These are phyloP conservation scores for Geopyxis carbonaria DNA, from an alignment of 495 filamentous ascomycete genomes.

Conservation along the genomic window DNA sequence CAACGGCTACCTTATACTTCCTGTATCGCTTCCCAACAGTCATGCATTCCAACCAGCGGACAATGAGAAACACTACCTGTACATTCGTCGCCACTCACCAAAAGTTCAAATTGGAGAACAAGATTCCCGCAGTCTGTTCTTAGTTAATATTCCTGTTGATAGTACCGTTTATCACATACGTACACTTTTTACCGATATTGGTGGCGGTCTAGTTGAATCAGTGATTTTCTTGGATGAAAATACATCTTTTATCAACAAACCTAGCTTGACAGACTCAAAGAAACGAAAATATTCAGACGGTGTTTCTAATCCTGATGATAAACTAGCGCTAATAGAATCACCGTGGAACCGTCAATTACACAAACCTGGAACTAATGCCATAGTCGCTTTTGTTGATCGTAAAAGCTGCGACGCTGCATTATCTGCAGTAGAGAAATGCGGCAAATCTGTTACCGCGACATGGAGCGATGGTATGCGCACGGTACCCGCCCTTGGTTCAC, in stretches of 20 bases:
- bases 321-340: no score
- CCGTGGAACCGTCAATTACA: conserved; percentile 57
- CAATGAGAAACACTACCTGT: conserved; percentile 81
- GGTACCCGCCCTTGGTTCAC: conserved; percentile 1
- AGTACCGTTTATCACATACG: conserved; percentile 61
- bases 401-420: conserved; percentile 53
- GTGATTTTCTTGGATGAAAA: conserved; percentile 44
- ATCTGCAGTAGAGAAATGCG: conserved; percentile 48
- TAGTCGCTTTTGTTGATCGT: conserved; percentile 69
- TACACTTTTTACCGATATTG: conserved; percentile 53
- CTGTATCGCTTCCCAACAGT: no score
- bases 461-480: conserved; percentile 1
- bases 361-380: conserved; percentile 54
- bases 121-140: conserved; percentile 63
- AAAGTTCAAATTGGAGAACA: conserved; percentile 51
- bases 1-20: no score
- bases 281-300: background rate
- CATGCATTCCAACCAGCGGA: no score
- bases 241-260: background rate
- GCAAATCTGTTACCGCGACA: conserved; percentile 26
- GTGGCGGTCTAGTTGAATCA: conserved; percentile 56
- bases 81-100: conserved; percentile 64
- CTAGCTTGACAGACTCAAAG: background rate
- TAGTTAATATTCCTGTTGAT: conserved; percentile 77
- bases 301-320: no score